phyloP scores from a whole-genome alignment of 768 basidiomycete species.

The Lentinus brumalis region DNA sequence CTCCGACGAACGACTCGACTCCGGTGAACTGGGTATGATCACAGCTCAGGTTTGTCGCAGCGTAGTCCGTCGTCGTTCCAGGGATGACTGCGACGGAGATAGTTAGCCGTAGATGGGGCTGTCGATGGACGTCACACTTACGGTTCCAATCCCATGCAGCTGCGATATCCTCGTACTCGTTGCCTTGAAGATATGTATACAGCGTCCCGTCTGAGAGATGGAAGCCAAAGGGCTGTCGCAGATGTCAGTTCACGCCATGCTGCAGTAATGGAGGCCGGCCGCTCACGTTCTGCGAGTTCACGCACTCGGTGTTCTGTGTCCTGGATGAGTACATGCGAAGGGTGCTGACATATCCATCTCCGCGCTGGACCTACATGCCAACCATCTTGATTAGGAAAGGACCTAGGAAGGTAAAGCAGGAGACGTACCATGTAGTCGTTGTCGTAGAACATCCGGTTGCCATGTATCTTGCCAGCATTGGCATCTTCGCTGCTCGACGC shows the following conservation, averaged over 20 bases:
- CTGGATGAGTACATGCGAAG: constrained; percentile 64
- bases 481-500: constrained; percentile 41
- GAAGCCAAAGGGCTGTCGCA: constrained; percentile 57
- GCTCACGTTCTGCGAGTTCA: constrained; percentile 61
- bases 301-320: constrained; percentile 64
- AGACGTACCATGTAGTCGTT: constrained; percentile 67
- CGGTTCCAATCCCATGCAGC: constrained; percentile 77
- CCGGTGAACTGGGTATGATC: constrained; percentile 45
- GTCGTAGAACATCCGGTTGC: constrained; percentile 66
- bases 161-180: constrained; percentile 74
- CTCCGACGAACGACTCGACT: constrained; percentile 63
- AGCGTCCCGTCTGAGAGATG: constrained; percentile 68
- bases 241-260: not conserved
- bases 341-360: constrained; percentile 57
- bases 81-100: constrained; percentile 51
- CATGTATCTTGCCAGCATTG: constrained; percentile 55
- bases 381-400: not conserved
- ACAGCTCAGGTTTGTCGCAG: constrained; percentile 56
- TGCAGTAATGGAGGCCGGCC: not conserved
- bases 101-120: not conserved
- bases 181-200: constrained; percentile 64
- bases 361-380: constrained; percentile 57
- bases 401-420: not conserved
- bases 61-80: constrained; percentile 68
- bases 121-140: constrained; percentile 1